Evolutionary conservation across 2,329 filamentous ascomycete genomes (phyloP).

Genomic region (Aspergillus novofumigatus): DNA sequence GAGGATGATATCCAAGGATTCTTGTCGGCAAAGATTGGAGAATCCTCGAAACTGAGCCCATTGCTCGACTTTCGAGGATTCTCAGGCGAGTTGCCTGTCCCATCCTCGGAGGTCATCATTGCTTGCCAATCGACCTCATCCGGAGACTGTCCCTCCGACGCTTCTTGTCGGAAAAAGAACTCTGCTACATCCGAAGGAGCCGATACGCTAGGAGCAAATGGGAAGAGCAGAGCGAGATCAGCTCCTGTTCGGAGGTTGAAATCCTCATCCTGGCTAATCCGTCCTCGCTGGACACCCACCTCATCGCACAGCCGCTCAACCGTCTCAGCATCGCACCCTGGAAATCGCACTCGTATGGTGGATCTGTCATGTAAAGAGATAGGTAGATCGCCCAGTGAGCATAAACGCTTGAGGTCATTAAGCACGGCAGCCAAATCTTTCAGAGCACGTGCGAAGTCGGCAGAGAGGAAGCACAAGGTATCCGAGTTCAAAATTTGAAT

Average conservation of each 20-base stretch:
- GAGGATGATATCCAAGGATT: slow-evolving; percentile 54
- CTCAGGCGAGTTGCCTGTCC: slow-evolving; percentile 20
- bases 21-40: slow-evolving; percentile 38
- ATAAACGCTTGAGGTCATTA: slow-evolving; percentile 74
- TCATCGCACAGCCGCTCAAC: slow-evolving; percentile 83
- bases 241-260: slow-evolving; percentile 66
- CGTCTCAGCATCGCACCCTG: slow-evolving; percentile 78
- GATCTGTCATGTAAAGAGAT: slow-evolving; percentile 66
- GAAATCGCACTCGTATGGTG: slow-evolving; percentile 77
- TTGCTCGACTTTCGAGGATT: slow-evolving; percentile 22
- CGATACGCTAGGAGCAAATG: slow-evolving; percentile 67
- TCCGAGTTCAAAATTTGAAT: slow-evolving; percentile 69
- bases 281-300: slow-evolving; percentile 74
- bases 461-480: slow-evolving; percentile 78
- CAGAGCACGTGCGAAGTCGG: slow-evolving; percentile 81
- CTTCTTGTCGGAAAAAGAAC: slow-evolving; percentile 41
- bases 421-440: slow-evolving; percentile 77
- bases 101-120: slow-evolving; percentile 49
- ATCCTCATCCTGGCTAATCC: slow-evolving; percentile 72
- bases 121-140: slow-evolving; percentile 53
- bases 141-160: slow-evolving; percentile 27
- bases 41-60: slow-evolving; percentile 38
- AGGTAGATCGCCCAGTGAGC: slow-evolving; percentile 76
- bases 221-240: slow-evolving; percentile 74
- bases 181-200: slow-evolving; percentile 40